Base-by-base conservation (phyloP, 225 moss, liverwort and hornwort genomes). In the Takakia lepidozioides region DNA sequence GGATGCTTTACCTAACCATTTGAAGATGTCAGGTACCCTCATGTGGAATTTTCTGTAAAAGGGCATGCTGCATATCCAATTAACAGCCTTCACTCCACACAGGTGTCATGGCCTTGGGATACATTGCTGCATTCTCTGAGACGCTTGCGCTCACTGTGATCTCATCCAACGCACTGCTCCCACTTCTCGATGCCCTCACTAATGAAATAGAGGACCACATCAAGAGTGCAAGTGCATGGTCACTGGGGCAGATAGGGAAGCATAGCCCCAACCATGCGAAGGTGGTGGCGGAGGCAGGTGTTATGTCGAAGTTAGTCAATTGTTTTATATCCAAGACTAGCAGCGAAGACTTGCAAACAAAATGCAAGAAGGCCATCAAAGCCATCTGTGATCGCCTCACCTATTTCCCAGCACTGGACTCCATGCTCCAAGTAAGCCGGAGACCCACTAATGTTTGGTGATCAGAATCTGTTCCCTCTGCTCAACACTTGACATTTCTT, bases 61-160 rank as follows among this genome's bases (percentile, higher is more conserved):
- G 24, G 47, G 4, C 14, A 8, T 30, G 69, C n/a, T n/a, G n/a
- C n/a, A n/a, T n/a, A n/a, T n/a, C n/a, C n/a, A n/a, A n/a, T n/a
- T n/a, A n/a, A n/a, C n/a, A n/a, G n/a, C n/a, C n/a, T n/a, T n/a
- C n/a, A n/a, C n/a, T 7, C 13, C 19, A 34, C 25, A 2, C 70
- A 95, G 95, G 89, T 38, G 86, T 95, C n/a, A 80, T 95, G 82
- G 95, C 95, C 21, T 52, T 95, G 61, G 95, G 95, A 36, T 78
- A 82, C 29, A 55, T 95, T 21, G 89, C 81, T 25, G 86, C 95
- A 20, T 95, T 84, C 44, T 78, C 89, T 0, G 70, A 89, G 15
- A 59, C 70, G 29, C 51, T 78, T 10, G 79, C 90, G 19, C 62
- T 61, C 3, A 55, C 73, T 6, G 76, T 95, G 26, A 90, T 95